Evolutionary conservation across 1,139 yeast species (phyloP), one percentile per base, ranked within the genome.

Genomic region (Suhomyces bolitotheri): DNA sequence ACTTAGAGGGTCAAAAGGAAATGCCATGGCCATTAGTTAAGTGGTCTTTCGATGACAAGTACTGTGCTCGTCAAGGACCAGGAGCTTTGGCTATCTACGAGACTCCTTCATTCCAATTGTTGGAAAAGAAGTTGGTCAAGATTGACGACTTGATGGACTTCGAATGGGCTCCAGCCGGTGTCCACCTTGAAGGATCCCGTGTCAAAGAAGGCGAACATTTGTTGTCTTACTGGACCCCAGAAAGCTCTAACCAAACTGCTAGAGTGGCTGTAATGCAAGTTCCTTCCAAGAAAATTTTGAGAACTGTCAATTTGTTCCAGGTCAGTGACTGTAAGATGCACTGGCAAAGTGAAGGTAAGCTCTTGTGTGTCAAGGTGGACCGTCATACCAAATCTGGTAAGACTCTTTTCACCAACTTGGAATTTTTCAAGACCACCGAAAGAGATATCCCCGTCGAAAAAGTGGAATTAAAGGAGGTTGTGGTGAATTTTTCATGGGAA

Each of bases 11-110:
- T 35, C 78, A 76, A 53, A 75, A 77, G 58, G 83, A 82, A 57
- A 80, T 88, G 80, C 82, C 85, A 47, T 92, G 99, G 99, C 99
- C 99, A 33, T 78, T 92, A 58, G 84, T 94, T 60, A 90, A 89
- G 66, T 94, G 98, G 97, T 88, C 97, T 29, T 75, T 73, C 53
- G 95, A 94, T 65, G 96, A 88, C 64, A 82, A 80, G 64, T 94
- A 82, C 71, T 87, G 96, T 70, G 97, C 97, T 39, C 85, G 98
- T 69, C 80, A 87, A 64, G 92, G 92, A 37, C 96, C 96, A 39
- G 94, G 87, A 47, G 97, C 95, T 38, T 73, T 94, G 50, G 92
- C 96, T 33, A 77, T 94, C 46, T 94, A 90, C 64, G 81, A 80
- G 38, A 76, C 88, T 33, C 80, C 86, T 58, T 73, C 81, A 30